phyloP scores from a whole-genome alignment of 495 filamentous ascomycete genomes.

The Beverwykella pulmonaria region DNA sequence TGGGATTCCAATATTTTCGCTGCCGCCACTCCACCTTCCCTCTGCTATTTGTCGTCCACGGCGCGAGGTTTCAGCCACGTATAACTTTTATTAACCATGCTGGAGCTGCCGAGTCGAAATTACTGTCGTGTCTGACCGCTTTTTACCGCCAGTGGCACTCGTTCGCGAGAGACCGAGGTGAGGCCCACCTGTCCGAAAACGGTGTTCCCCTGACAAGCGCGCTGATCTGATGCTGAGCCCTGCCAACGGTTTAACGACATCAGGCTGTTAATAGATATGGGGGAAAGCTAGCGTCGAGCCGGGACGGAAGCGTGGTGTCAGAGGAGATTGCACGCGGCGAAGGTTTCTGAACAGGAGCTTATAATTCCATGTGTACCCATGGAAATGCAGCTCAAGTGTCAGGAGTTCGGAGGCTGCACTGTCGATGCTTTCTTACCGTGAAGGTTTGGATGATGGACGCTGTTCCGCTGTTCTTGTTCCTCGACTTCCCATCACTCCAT shows the following conservation, averaged over 20 bases:
- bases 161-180: no score
- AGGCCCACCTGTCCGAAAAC: background rate
- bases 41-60: background rate
- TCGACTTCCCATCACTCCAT: background rate
- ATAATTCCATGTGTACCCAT: conserved; percentile 8
- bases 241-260: conserved; percentile 16
- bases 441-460: background rate
- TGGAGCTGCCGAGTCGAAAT: background rate
- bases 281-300: conserved; percentile 2
- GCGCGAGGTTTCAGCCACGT: background rate
- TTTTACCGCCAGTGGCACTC: background rate
- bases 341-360: background rate
- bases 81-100: background rate
- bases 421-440: background rate
- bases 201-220: conserved; percentile 14
- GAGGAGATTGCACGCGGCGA: conserved; percentile 1
- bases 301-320: background rate
- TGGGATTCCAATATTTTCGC: background rate
- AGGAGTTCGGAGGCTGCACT: background rate
- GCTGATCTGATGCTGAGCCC: background rate
- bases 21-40: background rate
- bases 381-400: background rate
- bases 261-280: conserved; percentile 7
- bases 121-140: background rate
- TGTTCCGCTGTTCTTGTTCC: background rate